Base-by-base conservation (phyloP, 2,329 filamentous ascomycete genomes). In the Colletotrichum magnum region DNA sequence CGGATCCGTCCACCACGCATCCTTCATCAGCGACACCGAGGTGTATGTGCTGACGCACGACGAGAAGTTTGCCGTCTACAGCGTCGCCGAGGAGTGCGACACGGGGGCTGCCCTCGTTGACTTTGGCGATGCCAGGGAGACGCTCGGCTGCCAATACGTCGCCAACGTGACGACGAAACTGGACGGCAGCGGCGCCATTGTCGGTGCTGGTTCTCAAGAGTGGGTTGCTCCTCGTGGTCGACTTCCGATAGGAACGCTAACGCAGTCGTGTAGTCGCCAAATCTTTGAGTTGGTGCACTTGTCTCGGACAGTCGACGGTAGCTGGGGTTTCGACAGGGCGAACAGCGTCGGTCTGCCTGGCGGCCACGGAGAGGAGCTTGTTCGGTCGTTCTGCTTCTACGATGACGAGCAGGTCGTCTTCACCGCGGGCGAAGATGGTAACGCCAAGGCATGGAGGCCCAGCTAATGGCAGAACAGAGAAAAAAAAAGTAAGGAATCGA, bases 31-130 rank as follows among this genome's bases (percentile, higher is more conserved):
- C 64, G 79, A 83, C 16, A 86, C 86, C 5, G 87, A 92, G 75
- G 87, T 94, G 39, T 94, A 90, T 72, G 92, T 92, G 4, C 81
- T 95, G 10, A 93, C 92, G 1, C 92, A 94, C 68, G 93, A 95
- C 77, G 93, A 96, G 82, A 90, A 89, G 68, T 88, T 94, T 71
- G 90, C 92, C 18, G 86, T 94, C 66, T 94, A 94, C 77, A 88
- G 91, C 70, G 82, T 93, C 64, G 88, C 89, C 56, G 91, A 92
- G 71, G 87, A 87, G 47, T 82, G 84, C n/a, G 86, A 88, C 53
- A 87, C 88, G 18, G 90, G 89, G 10, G 83, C 86, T 2, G 86
- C 88, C 2, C 82, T 82, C 1, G 77, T 79, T 24, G 82, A 88
- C 71, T 91, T 93, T 75, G 93, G 93, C 3, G 93, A 96, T 75